These are phyloP conservation scores for Apiospora pterosperma DNA, from an alignment of 2,329 filamentous ascomycete genomes.

Conservation along the genomic window DNA sequence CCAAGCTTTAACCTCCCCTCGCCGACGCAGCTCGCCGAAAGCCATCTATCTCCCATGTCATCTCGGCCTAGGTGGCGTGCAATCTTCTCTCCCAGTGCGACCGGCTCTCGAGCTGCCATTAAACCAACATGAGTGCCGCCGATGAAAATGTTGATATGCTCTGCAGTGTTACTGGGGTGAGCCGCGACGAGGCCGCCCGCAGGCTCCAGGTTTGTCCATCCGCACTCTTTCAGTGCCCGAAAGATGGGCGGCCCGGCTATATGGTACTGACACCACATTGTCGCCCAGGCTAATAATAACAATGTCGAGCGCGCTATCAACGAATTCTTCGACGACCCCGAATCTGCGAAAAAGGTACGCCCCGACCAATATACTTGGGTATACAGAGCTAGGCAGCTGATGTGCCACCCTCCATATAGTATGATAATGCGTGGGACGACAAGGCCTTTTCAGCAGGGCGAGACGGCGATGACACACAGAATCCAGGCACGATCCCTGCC, in stretches of 20 bases:
- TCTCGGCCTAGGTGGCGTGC: neutral
- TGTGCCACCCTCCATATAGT: constrained; percentile 35
- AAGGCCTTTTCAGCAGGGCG: constrained; percentile 48
- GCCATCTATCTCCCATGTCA: neutral
- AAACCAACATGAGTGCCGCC: constrained; percentile 4
- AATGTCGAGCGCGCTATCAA: constrained; percentile 46
- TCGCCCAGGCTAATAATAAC: constrained; percentile 38
- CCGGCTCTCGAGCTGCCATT: neutral
- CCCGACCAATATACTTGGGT: neutral
- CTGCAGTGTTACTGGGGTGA: constrained; percentile 16
- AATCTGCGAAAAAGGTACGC: constrained; percentile 12
- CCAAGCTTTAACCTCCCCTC: no score
- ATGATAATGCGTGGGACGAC: constrained; percentile 52
- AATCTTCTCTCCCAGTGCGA: neutral
- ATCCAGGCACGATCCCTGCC: constrained; percentile 37
- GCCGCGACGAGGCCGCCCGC: constrained; percentile 18
- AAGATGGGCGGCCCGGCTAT: neutral
- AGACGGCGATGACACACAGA: constrained; percentile 42
- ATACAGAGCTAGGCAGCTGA: constrained; percentile 29
- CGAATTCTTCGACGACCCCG: constrained; percentile 49
- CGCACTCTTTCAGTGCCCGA: neutral
- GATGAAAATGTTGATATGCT: constrained; percentile 16
- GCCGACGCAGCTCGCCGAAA: neutral
- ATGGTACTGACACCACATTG: neutral
- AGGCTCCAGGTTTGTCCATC: constrained; percentile 21